Conservation (phyloP, 2,329 filamentous ascomycete genomes). For the Chrysoporthe austroafricana region DNA sequence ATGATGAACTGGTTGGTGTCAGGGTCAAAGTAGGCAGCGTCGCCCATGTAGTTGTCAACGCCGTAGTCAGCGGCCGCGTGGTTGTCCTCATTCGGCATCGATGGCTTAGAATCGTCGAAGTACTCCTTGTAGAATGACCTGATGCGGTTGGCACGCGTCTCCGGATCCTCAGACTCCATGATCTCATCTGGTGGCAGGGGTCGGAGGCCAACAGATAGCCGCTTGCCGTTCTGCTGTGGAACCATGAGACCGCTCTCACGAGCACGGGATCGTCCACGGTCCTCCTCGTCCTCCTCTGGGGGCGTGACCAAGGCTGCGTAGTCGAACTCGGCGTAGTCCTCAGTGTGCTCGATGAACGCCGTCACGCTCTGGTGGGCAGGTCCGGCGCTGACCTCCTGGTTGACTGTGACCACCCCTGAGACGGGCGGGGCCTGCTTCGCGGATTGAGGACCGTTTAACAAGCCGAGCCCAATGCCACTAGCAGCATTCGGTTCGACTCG, state of each 20-base stretch:
- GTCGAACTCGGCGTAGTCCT: constrained; percentile 41
- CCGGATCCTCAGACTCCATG: constrained; percentile 81
- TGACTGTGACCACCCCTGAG: constrained; percentile 18
- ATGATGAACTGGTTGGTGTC: constrained; percentile 73
- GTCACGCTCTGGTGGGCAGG: constrained; percentile 30
- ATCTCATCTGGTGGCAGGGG: constrained; percentile 87
- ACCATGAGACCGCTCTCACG: constrained; percentile 50
- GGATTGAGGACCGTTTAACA: constrained; percentile 23
- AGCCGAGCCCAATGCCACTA: constrained; percentile 24
- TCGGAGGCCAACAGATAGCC: constrained; percentile 74
- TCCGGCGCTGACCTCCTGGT: constrained; percentile 23
- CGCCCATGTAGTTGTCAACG: constrained; percentile 65
- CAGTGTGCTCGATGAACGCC: constrained; percentile 39
- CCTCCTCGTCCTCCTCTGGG: constrained; percentile 32
- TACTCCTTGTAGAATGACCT: constrained; percentile 99
- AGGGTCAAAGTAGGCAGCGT: constrained; percentile 69
- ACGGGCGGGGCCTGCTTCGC: constrained; percentile 9
- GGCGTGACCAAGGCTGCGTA: constrained; percentile 29
- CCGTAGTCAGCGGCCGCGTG: constrained; percentile 56
- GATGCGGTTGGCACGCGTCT: constrained; percentile 93
- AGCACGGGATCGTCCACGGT: constrained; percentile 43
- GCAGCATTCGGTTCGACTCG: constrained; percentile 8
- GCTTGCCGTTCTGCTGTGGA: constrained; percentile 57
- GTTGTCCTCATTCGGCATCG: constrained; percentile 27
- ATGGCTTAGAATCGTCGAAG: constrained; percentile 79